Evolutionary conservation across 2,329 filamentous ascomycete genomes (phyloP).

Genomic region (Colletotrichum plurivorum): DNA sequence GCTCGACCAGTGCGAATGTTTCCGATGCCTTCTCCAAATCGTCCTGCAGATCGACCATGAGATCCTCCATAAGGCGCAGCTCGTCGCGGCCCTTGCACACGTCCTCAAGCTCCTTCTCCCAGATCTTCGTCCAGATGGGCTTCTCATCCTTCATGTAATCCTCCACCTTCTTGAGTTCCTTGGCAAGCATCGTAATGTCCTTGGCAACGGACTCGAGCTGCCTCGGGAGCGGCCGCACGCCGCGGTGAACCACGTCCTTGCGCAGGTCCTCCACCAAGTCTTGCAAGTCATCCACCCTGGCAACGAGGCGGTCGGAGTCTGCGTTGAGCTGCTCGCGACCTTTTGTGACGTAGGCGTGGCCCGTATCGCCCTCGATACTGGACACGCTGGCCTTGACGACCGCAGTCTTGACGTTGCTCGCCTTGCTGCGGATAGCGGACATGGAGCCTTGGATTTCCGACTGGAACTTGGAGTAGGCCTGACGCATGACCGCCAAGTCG

Average conservation of each 20-base stretch:
- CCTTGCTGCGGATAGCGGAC: constrained; percentile 85
- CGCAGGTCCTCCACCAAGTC: constrained; percentile 96
- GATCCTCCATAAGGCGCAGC: constrained; percentile 95
- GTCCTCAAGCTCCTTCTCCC: constrained; percentile 96
- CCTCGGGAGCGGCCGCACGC: constrained; percentile 89
- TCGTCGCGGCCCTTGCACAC: constrained; percentile 97
- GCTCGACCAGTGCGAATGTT: constrained; percentile 95
- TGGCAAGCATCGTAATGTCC: constrained; percentile 84
- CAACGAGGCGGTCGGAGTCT: constrained; percentile 92
- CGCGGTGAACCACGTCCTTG: constrained; percentile 94
- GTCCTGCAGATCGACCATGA: constrained; percentile 91
- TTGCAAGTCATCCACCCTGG: constrained; percentile 95
- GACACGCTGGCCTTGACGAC: constrained; percentile 81
- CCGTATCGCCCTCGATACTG: constrained; percentile 81
- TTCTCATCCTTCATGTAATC: constrained; percentile 94
- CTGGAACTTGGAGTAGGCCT: constrained; percentile 93
- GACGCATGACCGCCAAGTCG: constrained; percentile 90
- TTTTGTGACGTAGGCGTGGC: constrained; percentile 85
- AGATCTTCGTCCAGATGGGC: constrained; percentile 98
- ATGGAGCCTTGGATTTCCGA: constrained; percentile 91
- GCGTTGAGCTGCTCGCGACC: constrained; percentile 90
- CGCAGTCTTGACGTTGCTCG: constrained; percentile 81
- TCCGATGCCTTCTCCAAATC: constrained; percentile 95
- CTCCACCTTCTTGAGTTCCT: constrained; percentile 94
- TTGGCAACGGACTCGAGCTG: constrained; percentile 92